Conservation (phyloP, 768 basidiomycete species). For the Leccinum broughii region DNA sequence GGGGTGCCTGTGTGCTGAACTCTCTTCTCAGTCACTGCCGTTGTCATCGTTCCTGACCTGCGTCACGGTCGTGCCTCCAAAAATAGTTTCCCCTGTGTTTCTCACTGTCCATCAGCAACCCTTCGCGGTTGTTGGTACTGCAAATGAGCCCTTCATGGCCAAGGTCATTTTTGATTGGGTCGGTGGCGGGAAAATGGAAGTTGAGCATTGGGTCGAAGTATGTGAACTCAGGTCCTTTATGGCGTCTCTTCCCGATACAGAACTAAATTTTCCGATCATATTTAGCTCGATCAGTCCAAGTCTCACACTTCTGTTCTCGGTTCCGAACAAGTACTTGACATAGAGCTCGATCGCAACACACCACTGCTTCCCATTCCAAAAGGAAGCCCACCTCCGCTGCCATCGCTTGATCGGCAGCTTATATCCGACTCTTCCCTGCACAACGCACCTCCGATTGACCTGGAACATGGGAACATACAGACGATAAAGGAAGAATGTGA, state of each 20-base stretch:
- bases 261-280: not conserved
- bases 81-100: constrained; percentile 31
- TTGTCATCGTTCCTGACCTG: constrained; percentile 36
- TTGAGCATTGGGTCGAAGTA: constrained; percentile 58
- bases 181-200: constrained; percentile 42
- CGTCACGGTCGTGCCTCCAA: constrained; percentile 40
- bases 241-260: not conserved
- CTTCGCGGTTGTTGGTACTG: constrained; percentile 41
- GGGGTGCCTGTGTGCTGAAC: constrained; percentile 1
- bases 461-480: not conserved
- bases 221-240: constrained; percentile 12
- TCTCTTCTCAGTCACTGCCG: constrained; percentile 26
- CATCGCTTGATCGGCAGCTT: constrained; percentile 30
- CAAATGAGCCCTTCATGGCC: constrained; percentile 48
- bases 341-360: constrained; percentile 47
- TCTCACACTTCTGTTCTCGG: constrained; percentile 38
- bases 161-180: constrained; percentile 42
- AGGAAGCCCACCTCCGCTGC: constrained; percentile 23
- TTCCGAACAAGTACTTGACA: constrained; percentile 51
- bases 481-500: constrained; percentile 21
- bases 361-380: constrained; percentile 36
- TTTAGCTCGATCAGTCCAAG: constrained; percentile 47
- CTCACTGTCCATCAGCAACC: constrained; percentile 38
- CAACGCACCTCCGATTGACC: constrained; percentile 2
- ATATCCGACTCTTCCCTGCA: not conserved